Conservation (phyloP, 2,329 filamentous ascomycete genomes). For the Beauveria australis region DNA sequence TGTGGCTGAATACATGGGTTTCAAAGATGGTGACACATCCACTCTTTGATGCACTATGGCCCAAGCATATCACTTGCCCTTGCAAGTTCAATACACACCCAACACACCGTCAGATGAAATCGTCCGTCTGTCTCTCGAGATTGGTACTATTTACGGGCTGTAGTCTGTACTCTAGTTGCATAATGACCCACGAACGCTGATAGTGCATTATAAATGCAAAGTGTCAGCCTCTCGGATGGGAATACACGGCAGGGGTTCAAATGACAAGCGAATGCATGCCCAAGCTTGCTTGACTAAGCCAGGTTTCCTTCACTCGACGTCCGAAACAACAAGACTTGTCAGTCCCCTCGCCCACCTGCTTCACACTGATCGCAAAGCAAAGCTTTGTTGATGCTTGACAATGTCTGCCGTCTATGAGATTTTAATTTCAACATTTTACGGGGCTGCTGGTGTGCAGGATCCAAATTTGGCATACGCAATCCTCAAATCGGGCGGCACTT, state of each 20-base stretch:
- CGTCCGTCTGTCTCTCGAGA: too few relatives aligned
- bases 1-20: background rate
- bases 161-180: too few relatives aligned
- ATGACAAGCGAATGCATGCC: background rate
- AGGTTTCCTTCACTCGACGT: background rate
- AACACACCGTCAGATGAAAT: background rate
- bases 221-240: background rate
- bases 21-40: background rate
- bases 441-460: background rate
- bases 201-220: too few relatives aligned
- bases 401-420: background rate
- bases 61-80: background rate
- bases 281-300: background rate
- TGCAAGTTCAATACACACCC: background rate
- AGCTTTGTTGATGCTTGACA: background rate
- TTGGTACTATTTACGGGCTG: too few relatives aligned
- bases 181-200: too few relatives aligned
- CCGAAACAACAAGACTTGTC: background rate
- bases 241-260: background rate
- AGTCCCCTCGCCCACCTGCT: background rate
- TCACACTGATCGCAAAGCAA: background rate
- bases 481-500: background rate
- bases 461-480: background rate
- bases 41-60: background rate
- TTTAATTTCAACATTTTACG: background rate